Percentiles rank a stretch among this genome's conserved stretches.
phyloP scores from a whole-genome alignment of 345 rosid genomes.

The Moringa oleifera region DNA sequence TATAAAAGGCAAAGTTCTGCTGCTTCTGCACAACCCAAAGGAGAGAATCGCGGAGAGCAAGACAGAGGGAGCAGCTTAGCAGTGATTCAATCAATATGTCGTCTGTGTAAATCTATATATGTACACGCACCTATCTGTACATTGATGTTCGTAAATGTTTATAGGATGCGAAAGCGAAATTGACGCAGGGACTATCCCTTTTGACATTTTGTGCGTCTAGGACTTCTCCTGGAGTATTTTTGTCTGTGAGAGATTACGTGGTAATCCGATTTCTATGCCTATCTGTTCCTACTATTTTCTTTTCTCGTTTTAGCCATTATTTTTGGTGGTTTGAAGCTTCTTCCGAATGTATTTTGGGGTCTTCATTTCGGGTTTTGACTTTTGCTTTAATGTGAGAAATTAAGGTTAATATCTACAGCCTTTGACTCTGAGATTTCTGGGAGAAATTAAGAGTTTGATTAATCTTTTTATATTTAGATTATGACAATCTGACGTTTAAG shows the following conservation, averaged over 20 bases:
- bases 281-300: not conserved
- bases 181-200: not conserved
- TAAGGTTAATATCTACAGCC: not conserved
- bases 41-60: conserved; percentile 28
- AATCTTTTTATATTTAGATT: not conserved
- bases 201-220: not conserved
- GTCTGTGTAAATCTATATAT: too few species aligned
- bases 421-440: not conserved
- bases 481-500: not conserved
- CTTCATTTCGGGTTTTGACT: not conserved
- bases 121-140: not conserved
- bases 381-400: not conserved
- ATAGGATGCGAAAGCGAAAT: not conserved
- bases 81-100: not conserved
- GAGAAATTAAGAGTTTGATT: not conserved
- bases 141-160: not conserved
- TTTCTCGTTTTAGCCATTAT: not conserved
- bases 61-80: not conserved
- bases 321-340: not conserved
- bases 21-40: not conserved
- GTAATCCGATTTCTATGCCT: conserved; percentile 32
- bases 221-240: conserved; percentile 18
- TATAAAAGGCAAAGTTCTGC: conserved; percentile 9
- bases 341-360: not conserved
- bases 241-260: conserved; percentile 18